Evolutionary conservation across 257 asterid species (phyloP).

Genomic region (Oldenlandia corymbosa): DNA sequence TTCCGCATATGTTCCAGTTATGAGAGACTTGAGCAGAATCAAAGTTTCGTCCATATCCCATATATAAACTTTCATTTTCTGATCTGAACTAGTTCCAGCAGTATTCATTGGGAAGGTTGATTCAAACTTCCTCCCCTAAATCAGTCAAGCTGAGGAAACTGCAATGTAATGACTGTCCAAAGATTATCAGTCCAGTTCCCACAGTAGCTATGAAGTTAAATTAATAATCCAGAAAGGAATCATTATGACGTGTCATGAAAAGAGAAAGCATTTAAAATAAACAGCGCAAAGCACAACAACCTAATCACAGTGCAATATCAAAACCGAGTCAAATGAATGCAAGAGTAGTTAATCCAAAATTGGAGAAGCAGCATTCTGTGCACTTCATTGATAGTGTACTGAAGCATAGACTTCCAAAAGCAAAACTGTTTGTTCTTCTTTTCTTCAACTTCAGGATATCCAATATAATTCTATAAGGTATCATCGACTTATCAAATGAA

Average conservation of each 20-base stretch:
- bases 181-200: background rate
- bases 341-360: background rate
- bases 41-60: constrained; percentile 99
- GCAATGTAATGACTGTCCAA: background rate
- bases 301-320: background rate
- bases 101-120: constrained; percentile 12
- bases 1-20: constrained; percentile 66
- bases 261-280: background rate
- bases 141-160: constrained; percentile 1
- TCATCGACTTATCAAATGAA: background rate
- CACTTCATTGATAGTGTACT: no score
- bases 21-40: constrained; percentile 73
- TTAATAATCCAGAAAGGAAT: background rate
- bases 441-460: background rate
- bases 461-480: background rate
- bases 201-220: background rate
- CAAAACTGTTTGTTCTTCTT: background rate
- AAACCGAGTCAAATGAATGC: background rate
- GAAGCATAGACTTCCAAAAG: background rate
- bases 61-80: constrained; percentile 63
- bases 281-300: background rate
- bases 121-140: no score
- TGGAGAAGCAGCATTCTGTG: background rate
- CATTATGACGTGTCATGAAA: background rate
- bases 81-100: constrained; percentile 25